These are phyloP conservation scores for Candida cerambycidarum DNA, from an alignment of 805 yeast species.

Conservation along the genomic window DNA sequence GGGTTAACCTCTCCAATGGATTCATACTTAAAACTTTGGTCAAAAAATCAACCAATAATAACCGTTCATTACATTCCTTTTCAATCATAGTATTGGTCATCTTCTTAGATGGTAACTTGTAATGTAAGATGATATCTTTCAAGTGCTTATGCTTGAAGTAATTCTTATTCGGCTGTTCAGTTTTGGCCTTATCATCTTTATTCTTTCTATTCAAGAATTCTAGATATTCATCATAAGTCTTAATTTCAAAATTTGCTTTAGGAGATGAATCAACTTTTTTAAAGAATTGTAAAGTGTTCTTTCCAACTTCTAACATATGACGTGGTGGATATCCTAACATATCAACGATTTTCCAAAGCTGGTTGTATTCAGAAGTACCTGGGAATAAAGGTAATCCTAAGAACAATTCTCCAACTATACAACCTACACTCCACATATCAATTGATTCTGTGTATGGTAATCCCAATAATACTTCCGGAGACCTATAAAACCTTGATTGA, in stretches of 20 bases:
- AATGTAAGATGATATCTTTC: conserved; percentile 72
- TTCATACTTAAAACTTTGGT: conserved; percentile 75
- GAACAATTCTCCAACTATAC: conserved; percentile 87
- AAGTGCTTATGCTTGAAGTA: conserved; percentile 69
- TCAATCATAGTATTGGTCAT: conserved; percentile 57
- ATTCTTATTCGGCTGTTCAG: conserved; percentile 79
- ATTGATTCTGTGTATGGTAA: conserved; percentile 89
- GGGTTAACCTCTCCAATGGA: conserved; percentile 95
- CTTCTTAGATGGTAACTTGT: conserved; percentile 62
- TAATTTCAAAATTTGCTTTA: conserved; percentile 33
- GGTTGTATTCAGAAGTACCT: conserved; percentile 92
- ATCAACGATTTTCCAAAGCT: conserved; percentile 75
- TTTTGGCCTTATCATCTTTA: conserved; percentile 30
- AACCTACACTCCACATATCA: conserved; percentile 97
- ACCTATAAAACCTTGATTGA: conserved; percentile 89
- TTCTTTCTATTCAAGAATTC: conserved; percentile 23
- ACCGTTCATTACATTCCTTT: conserved; percentile 71
- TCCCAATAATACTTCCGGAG: conserved; percentile 93
- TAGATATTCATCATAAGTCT: conserved; percentile 36
- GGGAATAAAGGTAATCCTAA: conserved; percentile 93
- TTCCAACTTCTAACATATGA: conserved; percentile 97
- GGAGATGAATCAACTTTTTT: conserved; percentile 34
- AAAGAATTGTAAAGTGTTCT: conserved; percentile 71
- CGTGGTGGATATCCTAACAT: conserved; percentile 86
- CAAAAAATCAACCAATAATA: conserved; percentile 72